Evolutionary conservation across 1,284 basidiomycete species (phyloP), one percentile per base, ranked within the genome.

Genomic region (Moesziomyces aphidis): DNA sequence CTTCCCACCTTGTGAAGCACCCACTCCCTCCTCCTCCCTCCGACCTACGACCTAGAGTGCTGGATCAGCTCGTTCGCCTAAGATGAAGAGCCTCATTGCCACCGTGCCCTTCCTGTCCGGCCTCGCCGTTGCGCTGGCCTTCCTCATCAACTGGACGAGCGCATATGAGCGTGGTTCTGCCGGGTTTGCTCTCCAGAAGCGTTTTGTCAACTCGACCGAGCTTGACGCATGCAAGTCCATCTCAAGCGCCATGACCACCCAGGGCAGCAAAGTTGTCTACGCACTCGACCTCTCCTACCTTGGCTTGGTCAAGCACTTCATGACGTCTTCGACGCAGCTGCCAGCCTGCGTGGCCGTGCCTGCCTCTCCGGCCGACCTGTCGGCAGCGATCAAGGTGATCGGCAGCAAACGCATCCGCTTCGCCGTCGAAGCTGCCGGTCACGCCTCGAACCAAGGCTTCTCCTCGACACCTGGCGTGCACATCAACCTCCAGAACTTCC

Each of bases 371-470:
- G 52, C 56, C n/a, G 75, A 79, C 24, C 51, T 79, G 21, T 55
- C 77, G 5, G 55, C 55, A 9, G 65, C 63, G 10, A 68, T 79
- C 59, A 76, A 76, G 53, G 34, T 78, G 17, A 72, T 79, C n/a
- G 77, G 72, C 17, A 44, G 31, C 51, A 55, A 56, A 52, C 75
- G 76, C 26, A 59, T 76, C 17, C 66, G 66, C n/a, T 79, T 76
- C 36, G 77, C 73, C n/a, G 52, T 79, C 39, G 52, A 60, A 10
- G 57, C 52, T 22, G 77, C 73, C 23, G 65, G 67, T 13, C 77
- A 79, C 59, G 75, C 77, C 23, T 68, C 67, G 48, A 79, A 79
- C 61, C 58, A 69, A 21, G 77, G 77, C 55, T 79, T 78, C 55
- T 74, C 71, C 3, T 75, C 71, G 4, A 79, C 77, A 17, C 65